Conservation (phyloP, 345 rosid species). For the Salix koriyanagi region DNA sequence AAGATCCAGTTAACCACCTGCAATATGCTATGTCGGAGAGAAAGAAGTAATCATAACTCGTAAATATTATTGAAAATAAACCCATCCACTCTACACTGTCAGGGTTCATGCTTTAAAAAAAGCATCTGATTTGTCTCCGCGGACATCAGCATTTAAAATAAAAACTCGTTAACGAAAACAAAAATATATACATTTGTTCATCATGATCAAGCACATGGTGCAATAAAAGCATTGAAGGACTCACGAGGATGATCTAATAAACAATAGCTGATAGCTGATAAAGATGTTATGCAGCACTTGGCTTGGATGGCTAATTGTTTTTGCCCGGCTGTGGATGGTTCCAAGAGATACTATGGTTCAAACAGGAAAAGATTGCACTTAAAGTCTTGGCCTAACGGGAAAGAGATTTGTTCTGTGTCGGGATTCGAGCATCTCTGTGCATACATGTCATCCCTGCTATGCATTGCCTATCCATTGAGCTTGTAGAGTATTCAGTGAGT, state of each 20-base stretch:
- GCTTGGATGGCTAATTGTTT: background rate
- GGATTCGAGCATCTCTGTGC: no score
- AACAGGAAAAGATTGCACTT: background rate
- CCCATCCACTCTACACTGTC: background rate
- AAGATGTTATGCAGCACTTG: background rate
- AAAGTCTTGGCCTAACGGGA: no score
- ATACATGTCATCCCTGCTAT: rapidly evolving
- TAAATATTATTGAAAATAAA: background rate
- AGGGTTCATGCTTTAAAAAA: background rate
- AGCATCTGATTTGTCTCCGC: background rate
- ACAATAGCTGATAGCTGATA: background rate
- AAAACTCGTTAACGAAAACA: background rate
- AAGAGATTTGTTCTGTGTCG: no score
- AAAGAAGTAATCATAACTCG: background rate
- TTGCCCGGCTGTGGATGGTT: background rate
- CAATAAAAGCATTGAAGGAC: background rate
- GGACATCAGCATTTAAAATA: background rate
- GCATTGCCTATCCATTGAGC: rapidly evolving
- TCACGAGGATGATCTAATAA: background rate
- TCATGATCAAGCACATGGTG: background rate
- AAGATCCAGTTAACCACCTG: background rate
- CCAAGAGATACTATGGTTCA: background rate
- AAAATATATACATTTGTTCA: background rate
- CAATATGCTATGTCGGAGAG: background rate
- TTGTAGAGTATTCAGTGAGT: rapidly evolving